A percentile compares a stretch with the other conserved stretches of the same genome.
Evolutionary conservation across 495 filamentous ascomycete species (phyloP).

Genomic region (Penicillium steckii): DNA sequence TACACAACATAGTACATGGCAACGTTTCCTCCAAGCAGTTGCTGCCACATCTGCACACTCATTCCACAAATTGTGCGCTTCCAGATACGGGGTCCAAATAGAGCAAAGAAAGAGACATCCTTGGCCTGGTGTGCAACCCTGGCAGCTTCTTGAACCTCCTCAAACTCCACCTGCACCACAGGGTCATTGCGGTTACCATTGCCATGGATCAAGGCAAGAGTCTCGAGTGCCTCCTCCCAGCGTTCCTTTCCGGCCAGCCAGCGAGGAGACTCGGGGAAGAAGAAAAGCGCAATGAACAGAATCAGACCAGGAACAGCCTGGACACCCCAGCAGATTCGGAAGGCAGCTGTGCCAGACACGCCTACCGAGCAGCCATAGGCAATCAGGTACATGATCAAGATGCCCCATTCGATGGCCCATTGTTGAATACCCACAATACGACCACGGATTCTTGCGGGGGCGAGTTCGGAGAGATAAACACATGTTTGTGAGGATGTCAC

Average conservation of each 20-base stretch:
- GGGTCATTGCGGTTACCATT: constrained; percentile 63
- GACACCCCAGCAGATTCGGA: constrained; percentile 71
- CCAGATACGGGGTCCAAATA: constrained; percentile 66
- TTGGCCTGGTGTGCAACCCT: constrained; percentile 46
- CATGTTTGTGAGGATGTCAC: constrained; percentile 76
- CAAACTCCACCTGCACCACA: constrained; percentile 67
- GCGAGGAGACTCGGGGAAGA: constrained; percentile 69
- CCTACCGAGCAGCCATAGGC: constrained; percentile 63
- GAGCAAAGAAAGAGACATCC: constrained; percentile 60
- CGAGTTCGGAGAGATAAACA: constrained; percentile 79
- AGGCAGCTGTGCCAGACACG: constrained; percentile 49
- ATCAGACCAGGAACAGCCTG: constrained; percentile 67
- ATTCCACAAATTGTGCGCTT: constrained; percentile 66
- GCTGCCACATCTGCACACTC: constrained; percentile 69
- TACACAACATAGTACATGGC: constrained; percentile 73
- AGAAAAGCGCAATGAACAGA: constrained; percentile 62
- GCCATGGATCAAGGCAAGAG: constrained; percentile 68
- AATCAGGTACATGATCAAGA: constrained; percentile 60
- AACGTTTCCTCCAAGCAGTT: constrained; percentile 66
- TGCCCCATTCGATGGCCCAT: constrained; percentile 73
- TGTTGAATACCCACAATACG: constrained; percentile 74
- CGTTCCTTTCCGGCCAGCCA: constrained; percentile 72
- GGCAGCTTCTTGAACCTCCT: constrained; percentile 65
- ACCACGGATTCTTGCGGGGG: constrained; percentile 64
- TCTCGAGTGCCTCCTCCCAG: constrained; percentile 63